Evolutionary conservation across 176 grass and related monocot species (phyloP), one percentile per base, ranked within the genome.

Genomic region (Lolium perenne): DNA sequence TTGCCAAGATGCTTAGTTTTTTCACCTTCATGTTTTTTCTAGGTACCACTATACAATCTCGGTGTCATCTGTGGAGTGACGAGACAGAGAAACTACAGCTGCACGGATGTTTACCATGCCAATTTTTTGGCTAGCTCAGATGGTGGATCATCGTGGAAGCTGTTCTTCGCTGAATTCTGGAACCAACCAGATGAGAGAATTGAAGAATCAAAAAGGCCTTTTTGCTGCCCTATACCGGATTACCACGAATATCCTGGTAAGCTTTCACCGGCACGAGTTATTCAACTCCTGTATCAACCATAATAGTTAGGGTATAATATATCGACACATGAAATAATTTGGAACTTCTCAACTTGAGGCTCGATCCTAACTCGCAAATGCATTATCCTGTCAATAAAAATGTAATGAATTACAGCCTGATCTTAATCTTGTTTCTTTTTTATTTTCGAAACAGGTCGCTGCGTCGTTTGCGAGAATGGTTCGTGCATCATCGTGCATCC

Each of bases 71-170:
- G 64, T 68, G 64, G 64, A 68, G 64, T 68, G 64, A 18, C 29
- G 6, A 68, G 15, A 8, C 6, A 68, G 18, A 38, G 2, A 38
- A 18, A 68, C 2, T 68, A 68, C 32, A 68, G n/a, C n/a, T n/a
- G 8, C 64, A 68, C 64, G 15, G 32, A 68, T 38, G 29, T 38
- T 10, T 38, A 38, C 32, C 64, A 68, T 68, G 64, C 32, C 32
- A 68, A 68, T 38, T 38, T 68, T 38, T 38, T 68, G 29, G 64
- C 64, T 38, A 68, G 64, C 32, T 68, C 64, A 38, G 64, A 68
- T 38, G 64, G 64, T 4, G 64, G 32, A 38, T 68, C 64, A 38
- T 68, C 32, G 2, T 68, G 64, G n/a, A n/a, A n/a, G n/a, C n/a
- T n/a, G n/a, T n/a, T n/a, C n/a, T n/a, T n/a, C n/a, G n/a, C n/a